Base-by-base conservation (phyloP, 495 filamentous ascomycete species). In the Hypomontagnella monticulosa region DNA sequence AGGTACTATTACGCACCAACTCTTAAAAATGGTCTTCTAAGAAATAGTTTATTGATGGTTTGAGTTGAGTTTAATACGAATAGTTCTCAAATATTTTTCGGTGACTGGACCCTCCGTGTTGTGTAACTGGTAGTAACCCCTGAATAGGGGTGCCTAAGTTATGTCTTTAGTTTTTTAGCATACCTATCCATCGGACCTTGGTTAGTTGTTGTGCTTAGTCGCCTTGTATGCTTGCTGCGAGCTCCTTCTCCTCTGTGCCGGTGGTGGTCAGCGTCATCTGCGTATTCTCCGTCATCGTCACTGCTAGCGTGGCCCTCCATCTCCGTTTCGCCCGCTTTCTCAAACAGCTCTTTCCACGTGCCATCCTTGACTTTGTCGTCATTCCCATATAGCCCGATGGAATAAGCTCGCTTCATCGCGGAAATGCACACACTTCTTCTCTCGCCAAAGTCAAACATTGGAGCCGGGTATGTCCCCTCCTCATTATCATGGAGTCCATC, bases 391-490 rank as follows among this genome's bases (percentile, higher is more conserved):
- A 91, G 68, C 0, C 85, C 82, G 4, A 88, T 77, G 5, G 78
- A 59, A 76, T 89, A 92, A 0, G 88, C 89, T 19, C 81, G 78
- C 73, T 91, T 91, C 80, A 91, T 87, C 0, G 77, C 81, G 49
- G 81, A 73, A 4, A 91, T 74, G 66, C 89, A 91, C 10, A 86
- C 70, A 14, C 80, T 72, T 38, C 86, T 80, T 58, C 85, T 74
- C 64, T 82, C 77, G 23, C 76, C 69, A 59, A 92, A 91, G 75
- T 92, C 87, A 71, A 92, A 90, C 84, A 91, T 91, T 2, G 87
- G 86, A 63, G 85, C 86, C 11, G 88, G 87, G 74, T 92, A 92
- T 5, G 77, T 77, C 6, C 64, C 74, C 7, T 76, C 73, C 11
- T 72, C 71, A 9, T 56, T 57, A 15, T 66, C 69, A 8, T 66